Percentiles rank a stretch among this genome's conserved stretches.
Conservation (phyloP, 495 filamentous ascomycete species). For the Rhizodiscina lignyota region DNA sequence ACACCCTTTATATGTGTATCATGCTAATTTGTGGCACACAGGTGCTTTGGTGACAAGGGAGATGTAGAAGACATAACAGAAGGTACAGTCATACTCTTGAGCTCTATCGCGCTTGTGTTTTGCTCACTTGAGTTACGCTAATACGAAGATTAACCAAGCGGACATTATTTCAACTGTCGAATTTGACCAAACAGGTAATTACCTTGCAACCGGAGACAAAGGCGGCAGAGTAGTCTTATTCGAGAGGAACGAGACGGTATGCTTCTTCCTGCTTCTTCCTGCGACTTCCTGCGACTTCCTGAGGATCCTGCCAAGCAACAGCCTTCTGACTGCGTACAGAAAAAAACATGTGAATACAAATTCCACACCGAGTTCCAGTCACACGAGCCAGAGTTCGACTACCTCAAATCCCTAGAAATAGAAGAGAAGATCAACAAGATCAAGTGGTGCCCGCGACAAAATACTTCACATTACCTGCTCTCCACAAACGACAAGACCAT, state of each 20-base stretch:
- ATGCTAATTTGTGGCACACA: too few species aligned
- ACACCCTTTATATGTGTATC: too few species aligned
- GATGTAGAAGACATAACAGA: slow-evolving; percentile 99
- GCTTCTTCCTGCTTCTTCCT: slow-evolving; percentile 15
- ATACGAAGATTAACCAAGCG: slow-evolving; percentile 43
- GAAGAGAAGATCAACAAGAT: slow-evolving; percentile 99
- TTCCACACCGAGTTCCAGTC: slow-evolving; percentile 99
- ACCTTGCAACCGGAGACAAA: slow-evolving; percentile 94
- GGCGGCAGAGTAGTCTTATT: slow-evolving; percentile 93
- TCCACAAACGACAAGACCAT: slow-evolving; percentile 99
- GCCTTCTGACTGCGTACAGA: slow-evolving; percentile 33
- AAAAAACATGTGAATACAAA: slow-evolving; percentile 99
- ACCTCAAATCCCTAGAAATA: slow-evolving; percentile 96
- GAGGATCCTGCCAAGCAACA: background rate
- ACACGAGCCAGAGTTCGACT: slow-evolving; percentile 97
- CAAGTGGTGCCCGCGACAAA: slow-evolving; percentile 97
- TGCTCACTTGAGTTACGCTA: background rate
- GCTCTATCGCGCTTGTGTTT: slow-evolving; percentile 13
- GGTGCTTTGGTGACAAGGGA: slow-evolving; percentile 98
- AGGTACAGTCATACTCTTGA: slow-evolving; percentile 42
- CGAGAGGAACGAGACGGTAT: slow-evolving; percentile 91
- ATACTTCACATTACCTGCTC: slow-evolving; percentile 93
- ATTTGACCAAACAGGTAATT: slow-evolving; percentile 98
- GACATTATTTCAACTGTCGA: slow-evolving; percentile 99
- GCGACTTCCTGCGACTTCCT: slow-evolving; percentile 1